Percentiles rank a stretch among this genome's conserved stretches.
Evolutionary conservation across 176 grass and related monocot genomes (phyloP).

Genomic region (Oryza glumipatula): DNA sequence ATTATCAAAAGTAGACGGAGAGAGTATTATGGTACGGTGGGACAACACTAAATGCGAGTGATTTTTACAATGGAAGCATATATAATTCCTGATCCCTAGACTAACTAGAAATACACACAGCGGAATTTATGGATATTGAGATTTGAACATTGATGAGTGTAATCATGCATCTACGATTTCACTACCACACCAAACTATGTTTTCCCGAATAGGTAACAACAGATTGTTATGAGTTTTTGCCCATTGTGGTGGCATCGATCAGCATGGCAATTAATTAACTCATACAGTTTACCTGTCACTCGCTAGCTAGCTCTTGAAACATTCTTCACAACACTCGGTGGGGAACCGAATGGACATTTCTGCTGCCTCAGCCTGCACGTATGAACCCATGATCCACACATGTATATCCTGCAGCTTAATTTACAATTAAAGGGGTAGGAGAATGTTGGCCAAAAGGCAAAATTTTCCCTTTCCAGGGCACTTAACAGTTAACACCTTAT

Average conservation of each 20-base stretch:
- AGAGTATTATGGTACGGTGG: too few relatives aligned
- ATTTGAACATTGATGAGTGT: too few relatives aligned
- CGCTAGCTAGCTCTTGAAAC: neutral
- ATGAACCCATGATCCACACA: neutral
- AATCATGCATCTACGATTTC: too few relatives aligned
- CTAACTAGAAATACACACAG: too few relatives aligned
- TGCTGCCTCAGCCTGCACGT: neutral
- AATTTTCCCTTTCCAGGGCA: neutral
- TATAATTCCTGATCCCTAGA: too few relatives aligned
- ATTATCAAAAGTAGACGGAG: too few relatives aligned
- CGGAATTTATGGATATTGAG: too few relatives aligned
- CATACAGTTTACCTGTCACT: neutral
- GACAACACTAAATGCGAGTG: too few relatives aligned
- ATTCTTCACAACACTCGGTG: neutral
- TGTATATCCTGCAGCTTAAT: neutral
- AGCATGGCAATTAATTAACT: neutral
- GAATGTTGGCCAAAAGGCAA: slow-evolving; percentile 1
- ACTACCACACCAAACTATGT: too few relatives aligned
- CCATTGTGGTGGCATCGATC: neutral
- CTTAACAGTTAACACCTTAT: neutral
- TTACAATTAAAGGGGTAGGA: neutral
- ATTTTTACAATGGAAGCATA: too few relatives aligned
- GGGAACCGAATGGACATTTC: neutral
- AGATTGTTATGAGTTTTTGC: neutral
- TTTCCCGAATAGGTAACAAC: too few relatives aligned